Evolutionary conservation across 139 green algal genomes (phyloP).

Genomic region (Auxenochlorella protothecoides): DNA sequence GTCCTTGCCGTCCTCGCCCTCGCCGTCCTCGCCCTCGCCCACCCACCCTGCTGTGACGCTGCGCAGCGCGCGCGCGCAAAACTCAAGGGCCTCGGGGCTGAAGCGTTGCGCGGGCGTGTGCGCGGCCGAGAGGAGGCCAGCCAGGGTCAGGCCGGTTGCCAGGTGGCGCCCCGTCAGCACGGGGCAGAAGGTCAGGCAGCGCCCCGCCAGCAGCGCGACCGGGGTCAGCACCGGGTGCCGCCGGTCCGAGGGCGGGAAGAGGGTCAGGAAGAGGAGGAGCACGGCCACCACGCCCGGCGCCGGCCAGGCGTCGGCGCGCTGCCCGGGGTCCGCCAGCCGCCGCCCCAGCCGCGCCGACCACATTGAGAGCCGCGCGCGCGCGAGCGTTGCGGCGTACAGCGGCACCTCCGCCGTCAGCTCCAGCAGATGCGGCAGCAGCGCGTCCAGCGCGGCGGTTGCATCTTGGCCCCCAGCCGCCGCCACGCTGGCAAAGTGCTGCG

Average conservation of each 20-base stretch:
- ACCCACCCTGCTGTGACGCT: no score
- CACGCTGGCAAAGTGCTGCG: conserved; percentile 82
- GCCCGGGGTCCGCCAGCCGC: conserved; percentile 19
- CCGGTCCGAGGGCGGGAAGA: conserved; percentile 76
- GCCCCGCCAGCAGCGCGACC: conserved; percentile 43
- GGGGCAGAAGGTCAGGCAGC: conserved; percentile 39
- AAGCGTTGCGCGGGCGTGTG: no score
- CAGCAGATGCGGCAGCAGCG: conserved; percentile 47
- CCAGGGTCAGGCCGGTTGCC: conserved; percentile 6
- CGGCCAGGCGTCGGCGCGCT: conserved; percentile 23
- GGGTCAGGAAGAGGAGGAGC: conserved; percentile 64
- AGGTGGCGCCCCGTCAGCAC: conserved; percentile 24
- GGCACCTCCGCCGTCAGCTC: conserved; percentile 63
- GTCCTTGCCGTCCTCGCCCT: no score
- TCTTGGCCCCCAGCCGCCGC: conserved; percentile 23
- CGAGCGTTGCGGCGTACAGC: conserved; percentile 78
- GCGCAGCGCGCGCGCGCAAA: no score
- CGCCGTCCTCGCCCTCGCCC: no score
- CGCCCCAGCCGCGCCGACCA: conserved; percentile 23
- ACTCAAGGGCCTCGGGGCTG: no score
- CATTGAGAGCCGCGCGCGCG: conserved; percentile 57
- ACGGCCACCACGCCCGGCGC: conserved; percentile 55
- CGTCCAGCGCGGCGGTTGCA: conserved; percentile 44
- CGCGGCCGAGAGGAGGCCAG: no score
- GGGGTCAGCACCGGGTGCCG: conserved; percentile 77